Base-by-base conservation (phyloP, 176 grass and related monocot genomes). In the Carex kokanica region DNA sequence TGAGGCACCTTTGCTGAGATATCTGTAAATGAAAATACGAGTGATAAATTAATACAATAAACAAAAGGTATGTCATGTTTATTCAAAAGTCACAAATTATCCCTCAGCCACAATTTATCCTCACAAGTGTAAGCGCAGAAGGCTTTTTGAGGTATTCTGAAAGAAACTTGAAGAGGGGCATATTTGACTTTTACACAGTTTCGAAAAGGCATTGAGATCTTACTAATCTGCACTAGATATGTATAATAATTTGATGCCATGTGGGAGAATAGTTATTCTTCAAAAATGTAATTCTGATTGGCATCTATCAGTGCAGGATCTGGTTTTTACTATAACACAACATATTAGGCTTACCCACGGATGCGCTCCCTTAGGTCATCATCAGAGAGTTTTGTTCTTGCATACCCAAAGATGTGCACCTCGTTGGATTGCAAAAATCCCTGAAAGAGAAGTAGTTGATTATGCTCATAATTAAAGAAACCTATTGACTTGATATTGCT, bases 371-470 rank as follows among this genome's bases (percentile, higher is more conserved):
- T 98, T 84, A 98, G 84, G 5, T 89, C 93, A 78, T 98, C 89
- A 86, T 98, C 91, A 78, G 93, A 95, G 88, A 98, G 83, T 84
- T 98, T 88, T 83, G 96, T 87, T 84, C 96, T 85, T 31, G 96
- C 96, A 81, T 98, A 98, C 41, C 96, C 93, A 89, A 98, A 91
- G 86, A 98, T 98, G 85, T 88, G 90, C 56, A 98, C 89, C 82
- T 95, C 93, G 60, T 87, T 86, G 20, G 91, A 79, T 85, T 93
- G 89, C 78, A 98, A 56, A 63, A 98, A 98, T 63, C 92, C 90
- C 95, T 98, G 85, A 36, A 59, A 80, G 56, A 27, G 62, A 15
- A 64, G 21, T 54, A 81, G 86, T 40, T 55, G 81, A 56, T 85
- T 52, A 80, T 21, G 43, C 66, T 52, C 47, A 59, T 24, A 72